phyloP scores from a whole-genome alignment of 2,329 filamentous ascomycete genomes.

The Whalleya microplaca region DNA sequence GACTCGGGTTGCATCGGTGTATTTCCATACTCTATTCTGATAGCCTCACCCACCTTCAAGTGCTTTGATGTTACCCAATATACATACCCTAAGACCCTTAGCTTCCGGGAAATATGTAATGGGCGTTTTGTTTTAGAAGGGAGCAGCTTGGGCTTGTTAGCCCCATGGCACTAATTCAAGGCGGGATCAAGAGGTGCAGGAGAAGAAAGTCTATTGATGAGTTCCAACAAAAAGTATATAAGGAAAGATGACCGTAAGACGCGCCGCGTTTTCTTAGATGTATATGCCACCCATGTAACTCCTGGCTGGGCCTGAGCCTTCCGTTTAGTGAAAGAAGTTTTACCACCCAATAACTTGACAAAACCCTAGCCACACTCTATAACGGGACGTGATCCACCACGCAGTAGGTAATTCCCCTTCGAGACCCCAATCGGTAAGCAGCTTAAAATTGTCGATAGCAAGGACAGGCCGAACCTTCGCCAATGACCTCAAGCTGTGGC shows the following conservation, averaged over 20 bases:
- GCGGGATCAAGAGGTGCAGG: not conserved
- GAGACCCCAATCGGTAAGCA: conserved; percentile 1
- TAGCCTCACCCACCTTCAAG: not conserved
- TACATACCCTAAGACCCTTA: not conserved
- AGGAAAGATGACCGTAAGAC: conserved; percentile 5
- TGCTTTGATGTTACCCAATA: not conserved
- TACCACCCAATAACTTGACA: not conserved
- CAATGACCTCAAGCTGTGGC: not conserved
- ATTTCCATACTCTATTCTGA: not conserved
- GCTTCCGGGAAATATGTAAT: not conserved
- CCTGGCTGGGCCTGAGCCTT: conserved; percentile 12
- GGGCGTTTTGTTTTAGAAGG: not conserved
- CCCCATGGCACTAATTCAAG: not conserved
- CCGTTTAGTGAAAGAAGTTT: conserved; percentile 1
- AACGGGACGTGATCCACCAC: not conserved
- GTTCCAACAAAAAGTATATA: conserved; percentile 8
- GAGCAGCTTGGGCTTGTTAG: not conserved
- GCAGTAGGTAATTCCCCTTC: not conserved
- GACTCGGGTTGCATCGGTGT: not conserved
- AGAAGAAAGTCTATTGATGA: conserved; percentile 1
- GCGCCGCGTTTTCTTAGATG: conserved; percentile 4
- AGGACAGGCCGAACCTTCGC: conserved; percentile 1
- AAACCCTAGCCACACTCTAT: not conserved
- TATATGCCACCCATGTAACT: conserved; percentile 3
- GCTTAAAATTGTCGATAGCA: not conserved